phyloP scores from a whole-genome alignment of 768 basidiomycete genomes.

The Mrakia frigida region DNA sequence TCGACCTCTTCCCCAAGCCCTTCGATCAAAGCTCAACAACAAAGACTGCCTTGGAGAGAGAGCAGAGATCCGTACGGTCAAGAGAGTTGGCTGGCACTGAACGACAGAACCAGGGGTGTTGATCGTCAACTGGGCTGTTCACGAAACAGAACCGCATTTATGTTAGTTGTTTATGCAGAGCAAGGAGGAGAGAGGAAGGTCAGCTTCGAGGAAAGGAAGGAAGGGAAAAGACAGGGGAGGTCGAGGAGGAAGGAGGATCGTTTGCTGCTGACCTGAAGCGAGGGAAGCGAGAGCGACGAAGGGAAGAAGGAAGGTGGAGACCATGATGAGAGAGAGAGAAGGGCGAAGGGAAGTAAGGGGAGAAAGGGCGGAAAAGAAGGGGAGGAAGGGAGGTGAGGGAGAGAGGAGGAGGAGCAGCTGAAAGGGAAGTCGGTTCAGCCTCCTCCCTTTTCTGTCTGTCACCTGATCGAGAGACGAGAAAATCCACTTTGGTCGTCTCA shows the following conservation, averaged over 20 bases:
- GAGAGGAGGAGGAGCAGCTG: background rate
- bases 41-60: background rate
- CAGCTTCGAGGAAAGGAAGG: background rate
- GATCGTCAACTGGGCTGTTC: background rate
- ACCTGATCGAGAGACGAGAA: background rate
- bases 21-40: background rate
- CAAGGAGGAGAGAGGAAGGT: background rate
- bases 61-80: slow-evolving; percentile 6
- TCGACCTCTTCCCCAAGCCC: background rate
- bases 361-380: background rate
- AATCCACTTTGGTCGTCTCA: background rate
- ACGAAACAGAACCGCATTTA: no score
- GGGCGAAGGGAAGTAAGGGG: background rate
- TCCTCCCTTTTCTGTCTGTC: background rate
- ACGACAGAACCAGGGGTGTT: slow-evolving; percentile 1
- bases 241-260: background rate
- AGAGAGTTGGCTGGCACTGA: slow-evolving; percentile 3
- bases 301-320: background rate
- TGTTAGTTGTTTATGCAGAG: no score
- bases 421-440: background rate
- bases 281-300: background rate
- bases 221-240: background rate
- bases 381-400: background rate
- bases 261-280: background rate
- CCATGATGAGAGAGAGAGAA: background rate